These are phyloP conservation scores for Daedaleopsis sinensis DNA, from an alignment of 768 basidiomycete genomes.

Conservation along the genomic window DNA sequence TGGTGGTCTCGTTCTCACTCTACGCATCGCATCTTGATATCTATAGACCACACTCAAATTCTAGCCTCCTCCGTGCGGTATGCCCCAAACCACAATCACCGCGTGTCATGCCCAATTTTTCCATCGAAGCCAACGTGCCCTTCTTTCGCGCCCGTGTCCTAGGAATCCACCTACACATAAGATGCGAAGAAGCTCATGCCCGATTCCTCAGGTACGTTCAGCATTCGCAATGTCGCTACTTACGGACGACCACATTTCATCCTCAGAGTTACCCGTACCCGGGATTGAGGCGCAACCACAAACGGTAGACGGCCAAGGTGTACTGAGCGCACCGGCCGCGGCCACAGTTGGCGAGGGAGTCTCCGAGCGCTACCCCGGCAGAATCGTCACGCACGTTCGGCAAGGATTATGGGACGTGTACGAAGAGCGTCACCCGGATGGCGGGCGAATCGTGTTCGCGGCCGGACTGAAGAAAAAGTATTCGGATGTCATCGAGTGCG, in stretches of 20 bases:
- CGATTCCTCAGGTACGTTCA: background rate
- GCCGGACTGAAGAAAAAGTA: conserved; percentile 45
- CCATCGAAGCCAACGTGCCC: too few species aligned
- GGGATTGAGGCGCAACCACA: too few species aligned
- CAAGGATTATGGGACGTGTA: conserved; percentile 80
- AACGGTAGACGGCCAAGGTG: background rate
- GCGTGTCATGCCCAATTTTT: too few species aligned
- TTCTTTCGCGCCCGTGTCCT: background rate
- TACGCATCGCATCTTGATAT: too few species aligned
- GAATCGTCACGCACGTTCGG: conserved; percentile 52
- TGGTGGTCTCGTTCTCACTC: too few species aligned
- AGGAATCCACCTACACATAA: background rate
- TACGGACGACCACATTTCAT: too few species aligned
- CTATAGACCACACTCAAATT: too few species aligned
- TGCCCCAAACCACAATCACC: too few species aligned
- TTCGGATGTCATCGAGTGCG: conserved; percentile 46
- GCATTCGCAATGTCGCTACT: background rate
- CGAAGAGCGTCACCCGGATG: conserved; percentile 48
- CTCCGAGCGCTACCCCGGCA: background rate
- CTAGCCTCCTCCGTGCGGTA: too few species aligned
- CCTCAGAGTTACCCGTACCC: too few species aligned
- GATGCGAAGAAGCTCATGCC: background rate
- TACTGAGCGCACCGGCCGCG: background rate
- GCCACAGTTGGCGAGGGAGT: background rate
- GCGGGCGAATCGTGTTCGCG: background rate